These are phyloP conservation scores for Aschersonia sp. DNA, from an alignment of 2,329 filamentous ascomycete genomes.

Conservation along the genomic window DNA sequence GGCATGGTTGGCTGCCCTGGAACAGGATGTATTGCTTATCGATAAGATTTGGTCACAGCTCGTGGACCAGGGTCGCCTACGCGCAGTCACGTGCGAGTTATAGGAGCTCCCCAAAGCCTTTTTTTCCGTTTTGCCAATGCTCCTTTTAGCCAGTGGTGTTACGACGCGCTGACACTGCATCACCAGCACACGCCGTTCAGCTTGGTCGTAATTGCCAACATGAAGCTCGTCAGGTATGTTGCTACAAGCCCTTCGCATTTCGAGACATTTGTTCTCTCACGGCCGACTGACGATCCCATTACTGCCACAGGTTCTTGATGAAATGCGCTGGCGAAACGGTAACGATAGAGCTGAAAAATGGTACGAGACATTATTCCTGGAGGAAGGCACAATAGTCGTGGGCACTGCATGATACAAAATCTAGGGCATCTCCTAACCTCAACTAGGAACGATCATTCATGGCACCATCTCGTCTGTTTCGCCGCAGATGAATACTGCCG, in stretches of 20 bases:
- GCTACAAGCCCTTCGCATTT: not conserved
- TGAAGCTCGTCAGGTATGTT: constrained; percentile 93
- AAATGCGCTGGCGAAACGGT: constrained; percentile 99
- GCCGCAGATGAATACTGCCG: constrained; percentile 95
- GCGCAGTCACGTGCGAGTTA: too few species aligned
- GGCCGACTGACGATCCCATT: not conserved
- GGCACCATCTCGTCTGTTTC: constrained; percentile 95
- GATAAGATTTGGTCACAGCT: not conserved
- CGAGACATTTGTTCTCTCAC: too few species aligned
- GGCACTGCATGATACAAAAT: too few species aligned
- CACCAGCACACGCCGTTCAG: not conserved
- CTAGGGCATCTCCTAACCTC: too few species aligned
- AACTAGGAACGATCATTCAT: constrained; percentile 77
- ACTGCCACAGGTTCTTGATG: constrained; percentile 75
- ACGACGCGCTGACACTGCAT: not conserved
- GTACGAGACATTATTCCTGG: constrained; percentile 28
- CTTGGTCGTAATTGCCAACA: constrained; percentile 32
- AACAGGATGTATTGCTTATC: not conserved
- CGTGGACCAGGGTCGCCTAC: too few species aligned
- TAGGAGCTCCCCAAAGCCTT: too few species aligned
- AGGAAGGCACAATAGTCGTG: too few species aligned
- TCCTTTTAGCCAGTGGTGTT: too few species aligned
- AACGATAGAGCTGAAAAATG: constrained; percentile 97
- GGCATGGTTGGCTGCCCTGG: too few species aligned
- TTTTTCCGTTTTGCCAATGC: too few species aligned